phyloP scores from a whole-genome alignment of 2,329 filamentous ascomycete genomes.

The Fusarium secorum region DNA sequence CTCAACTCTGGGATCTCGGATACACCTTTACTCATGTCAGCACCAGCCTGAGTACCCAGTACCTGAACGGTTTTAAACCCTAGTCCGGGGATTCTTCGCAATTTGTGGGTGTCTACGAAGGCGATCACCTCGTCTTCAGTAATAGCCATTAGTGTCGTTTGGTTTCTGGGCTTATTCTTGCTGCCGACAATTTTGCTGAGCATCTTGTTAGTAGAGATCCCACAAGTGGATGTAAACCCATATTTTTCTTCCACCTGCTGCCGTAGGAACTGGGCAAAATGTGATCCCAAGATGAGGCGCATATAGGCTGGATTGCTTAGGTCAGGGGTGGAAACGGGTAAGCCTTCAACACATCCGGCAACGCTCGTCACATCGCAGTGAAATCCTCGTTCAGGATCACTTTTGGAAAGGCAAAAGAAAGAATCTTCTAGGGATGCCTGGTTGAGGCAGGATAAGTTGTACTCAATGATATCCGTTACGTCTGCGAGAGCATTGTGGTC shows the following conservation, averaged over 20 bases:
- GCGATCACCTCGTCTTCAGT: slow-evolving; percentile 61
- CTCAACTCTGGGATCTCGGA: slow-evolving; percentile 44
- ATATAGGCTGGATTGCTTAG: slow-evolving; percentile 55
- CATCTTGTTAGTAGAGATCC: slow-evolving; percentile 86
- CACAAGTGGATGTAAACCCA: slow-evolving; percentile 87
- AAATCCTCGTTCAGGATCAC: slow-evolving; percentile 83
- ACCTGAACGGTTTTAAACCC: slow-evolving; percentile 70
- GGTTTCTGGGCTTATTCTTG: slow-evolving; percentile 84
- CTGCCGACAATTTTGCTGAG: slow-evolving; percentile 86
- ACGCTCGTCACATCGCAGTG: slow-evolving; percentile 74
- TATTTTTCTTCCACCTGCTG: slow-evolving; percentile 75
- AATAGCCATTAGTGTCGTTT: slow-evolving; percentile 82
- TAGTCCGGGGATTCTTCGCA: slow-evolving; percentile 85
- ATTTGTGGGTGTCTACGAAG: slow-evolving; percentile 79
- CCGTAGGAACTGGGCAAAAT: slow-evolving; percentile 79
- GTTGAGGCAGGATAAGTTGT: slow-evolving; percentile 79
- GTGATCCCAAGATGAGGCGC: slow-evolving; percentile 78
- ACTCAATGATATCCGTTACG: slow-evolving; percentile 84
- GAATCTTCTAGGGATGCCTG: slow-evolving; percentile 67
- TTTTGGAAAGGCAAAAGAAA: slow-evolving; percentile 79
- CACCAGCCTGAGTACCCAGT: slow-evolving; percentile 63
- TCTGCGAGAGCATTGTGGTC: slow-evolving; percentile 59
- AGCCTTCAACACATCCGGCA: slow-evolving; percentile 65
- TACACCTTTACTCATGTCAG: slow-evolving; percentile 45
- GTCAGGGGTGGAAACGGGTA: slow-evolving; percentile 30